Evolutionary conservation across 2,329 filamentous ascomycete genomes (phyloP), one percentile per base, ranked within the genome.

Genomic region (Colletotrichum falcatum): DNA sequence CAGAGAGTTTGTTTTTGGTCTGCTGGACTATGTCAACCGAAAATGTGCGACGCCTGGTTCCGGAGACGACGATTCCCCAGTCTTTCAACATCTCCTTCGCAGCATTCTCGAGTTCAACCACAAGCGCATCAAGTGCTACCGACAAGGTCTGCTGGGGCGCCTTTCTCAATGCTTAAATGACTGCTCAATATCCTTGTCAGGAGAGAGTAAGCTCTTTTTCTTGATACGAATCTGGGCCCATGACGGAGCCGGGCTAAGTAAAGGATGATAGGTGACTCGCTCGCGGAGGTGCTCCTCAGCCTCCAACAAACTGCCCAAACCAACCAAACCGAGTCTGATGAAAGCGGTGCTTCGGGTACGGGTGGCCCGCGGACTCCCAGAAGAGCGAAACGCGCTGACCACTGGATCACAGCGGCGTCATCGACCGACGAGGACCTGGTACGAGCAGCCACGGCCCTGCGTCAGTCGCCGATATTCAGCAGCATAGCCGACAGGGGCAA

Each of bases 91-190:
- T 5, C 1, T 54, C 5, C 30, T 69, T 20, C 44, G 9, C 2
- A 18, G 37, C 14, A 54, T 69, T 39, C 18, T 69, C 18, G 11
- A n/a, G 5, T 69, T 65, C 37, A 39, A 65, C 30, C 12, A 20
- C 18, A 11, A 59, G 2, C 46, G 66, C 11, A n/a, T 69, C 20
- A 0, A 16, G 3, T 30, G 12, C 0, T 69, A 69, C 20, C 26
- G 35, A 12, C 2, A 18, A 6, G n/a, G 54, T 5, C 16, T 69
- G 1, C 1, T 28, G 3, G 11, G 3, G 1, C 23, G n/a, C 14
- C 35, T 33, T 7, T 3, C n/a, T 14, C 1, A 48, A 26, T 69
- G 66, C 18, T 53, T 69, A 2, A 3, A 2, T 1, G 66, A 69
- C 5, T 69, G 54, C 18, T 18, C 59, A 18, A 37, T 14, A 9